A percentile compares a stretch with the other conserved stretches of the same genome.
Conservation (phyloP, 2,329 filamentous ascomycete genomes). For the Blumeria graminis region DNA sequence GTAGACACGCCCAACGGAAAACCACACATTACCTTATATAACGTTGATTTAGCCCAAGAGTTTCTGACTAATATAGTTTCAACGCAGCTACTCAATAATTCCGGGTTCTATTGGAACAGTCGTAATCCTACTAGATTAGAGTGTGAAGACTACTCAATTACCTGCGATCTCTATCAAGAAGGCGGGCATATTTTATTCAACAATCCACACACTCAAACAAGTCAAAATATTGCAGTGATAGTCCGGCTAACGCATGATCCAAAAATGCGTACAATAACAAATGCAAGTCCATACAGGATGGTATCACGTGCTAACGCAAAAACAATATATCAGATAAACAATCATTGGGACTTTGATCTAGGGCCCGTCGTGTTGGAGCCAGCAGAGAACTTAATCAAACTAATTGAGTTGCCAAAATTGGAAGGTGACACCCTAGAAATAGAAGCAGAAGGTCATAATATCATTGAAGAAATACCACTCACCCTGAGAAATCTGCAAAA, state of each 20-base stretch:
- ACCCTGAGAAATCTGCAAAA: no score
- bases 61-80: not conserved
- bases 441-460: no score
- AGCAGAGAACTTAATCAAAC: not conserved
- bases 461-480: no score
- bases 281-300: not conserved
- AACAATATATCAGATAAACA: not conserved
- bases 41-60: not conserved
- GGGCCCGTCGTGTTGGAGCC: not conserved
- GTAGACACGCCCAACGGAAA: not conserved
- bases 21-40: not conserved
- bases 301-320: not conserved
- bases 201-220: not conserved
- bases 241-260: not conserved
- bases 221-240: not conserved
- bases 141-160: no score
- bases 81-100: no score
- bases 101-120: no score
- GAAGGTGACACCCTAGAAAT: no score
- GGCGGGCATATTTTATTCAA: no score
- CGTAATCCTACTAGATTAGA: no score
- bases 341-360: not conserved
- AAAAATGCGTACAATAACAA: not conserved
- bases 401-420: not conserved
- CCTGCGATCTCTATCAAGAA: no score